Evolutionary conservation across 768 basidiomycete species (phyloP).

Genomic region (Kwoniella sp.): DNA sequence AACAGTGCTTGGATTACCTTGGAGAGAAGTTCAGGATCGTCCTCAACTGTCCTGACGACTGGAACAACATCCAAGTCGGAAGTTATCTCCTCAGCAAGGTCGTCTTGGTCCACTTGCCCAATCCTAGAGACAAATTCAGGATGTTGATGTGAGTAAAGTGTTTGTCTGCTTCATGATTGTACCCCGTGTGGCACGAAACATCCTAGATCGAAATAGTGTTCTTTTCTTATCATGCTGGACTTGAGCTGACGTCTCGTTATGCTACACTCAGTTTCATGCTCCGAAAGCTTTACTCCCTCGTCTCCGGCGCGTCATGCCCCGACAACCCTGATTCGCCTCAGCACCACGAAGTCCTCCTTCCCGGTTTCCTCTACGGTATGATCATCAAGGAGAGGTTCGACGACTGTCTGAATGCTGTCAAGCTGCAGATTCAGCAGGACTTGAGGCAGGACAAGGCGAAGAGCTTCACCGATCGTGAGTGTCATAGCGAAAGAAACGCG

Average conservation of each 20-base stretch:
- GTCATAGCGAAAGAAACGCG: not conserved
- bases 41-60: slow-evolving; percentile 86
- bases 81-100: slow-evolving; percentile 79
- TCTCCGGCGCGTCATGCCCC: slow-evolving; percentile 83
- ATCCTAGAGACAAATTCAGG: slow-evolving; percentile 88
- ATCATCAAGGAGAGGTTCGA: slow-evolving; percentile 97
- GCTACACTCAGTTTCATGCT: slow-evolving; percentile 95
- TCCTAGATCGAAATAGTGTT: no score
- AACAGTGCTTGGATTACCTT: slow-evolving; percentile 89
- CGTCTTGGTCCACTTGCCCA: slow-evolving; percentile 84
- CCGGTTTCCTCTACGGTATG: slow-evolving; percentile 90
- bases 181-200: no score
- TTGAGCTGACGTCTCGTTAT: slow-evolving; percentile 20
- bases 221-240: no score
- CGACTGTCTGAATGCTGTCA: slow-evolving; percentile 69
- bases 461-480: slow-evolving; percentile 87
- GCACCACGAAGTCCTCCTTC: slow-evolving; percentile 94
- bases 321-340: slow-evolving; percentile 99
- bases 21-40: slow-evolving; percentile 97
- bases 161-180: no score
- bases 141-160: slow-evolving; percentile 82
- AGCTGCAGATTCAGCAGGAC: slow-evolving; percentile 71
- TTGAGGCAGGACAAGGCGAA: slow-evolving; percentile 70
- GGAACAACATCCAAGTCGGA: slow-evolving; percentile 80
- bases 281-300: slow-evolving; percentile 86